Base-by-base conservation (phyloP, 169 alveolate genomes). In the Cryptosporidium sp. region DNA sequence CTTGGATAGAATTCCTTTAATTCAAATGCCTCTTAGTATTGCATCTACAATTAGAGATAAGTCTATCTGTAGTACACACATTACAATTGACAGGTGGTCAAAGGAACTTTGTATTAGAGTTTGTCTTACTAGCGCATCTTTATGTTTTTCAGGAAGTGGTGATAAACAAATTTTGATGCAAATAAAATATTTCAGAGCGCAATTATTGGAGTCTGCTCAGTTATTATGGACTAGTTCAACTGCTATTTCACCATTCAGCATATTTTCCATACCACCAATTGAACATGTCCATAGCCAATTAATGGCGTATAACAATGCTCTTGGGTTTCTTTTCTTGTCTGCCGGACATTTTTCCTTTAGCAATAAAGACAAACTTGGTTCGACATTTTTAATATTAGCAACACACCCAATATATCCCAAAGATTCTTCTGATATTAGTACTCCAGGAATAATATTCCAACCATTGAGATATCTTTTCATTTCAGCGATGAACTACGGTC, bases 381-480 rank as follows among this genome's bases (percentile, higher is more conserved):
- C 89, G 1, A 62, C 89, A 42, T 65, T 80, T 60, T 65, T 80
- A 62, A 1, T 80, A 42, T 42, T 80, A 12, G 89, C 89, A 62
- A 62, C 89, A 5, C 69, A 80, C 62, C 89, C 89, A 35, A 61
- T 80, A 10, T 80, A 80, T 8, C 80, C 89, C 16, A 80, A 51
- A 62, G 89, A 80, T 48, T 51, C 80, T 18, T 80, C 89, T 21
- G 89, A 80, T 31, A 62, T 67, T 16, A 62, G n/a, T 16, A 80
- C 89, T 26, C 89, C 89, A 26, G 89, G 89, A 61, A 80, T 65
- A 39, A 80, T 80, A 44, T 80, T 80, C 62, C 89, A 80, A n/a
- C 89, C 89, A 37, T 29, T 80, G 29, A 61, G 89, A 48, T 80
- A 62, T 65, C 75, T 80, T 23, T 80, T 62, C 29, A 65, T 65